Base-by-base conservation (phyloP, 2,329 filamentous ascomycete species). In the Fusarium sp. region DNA sequence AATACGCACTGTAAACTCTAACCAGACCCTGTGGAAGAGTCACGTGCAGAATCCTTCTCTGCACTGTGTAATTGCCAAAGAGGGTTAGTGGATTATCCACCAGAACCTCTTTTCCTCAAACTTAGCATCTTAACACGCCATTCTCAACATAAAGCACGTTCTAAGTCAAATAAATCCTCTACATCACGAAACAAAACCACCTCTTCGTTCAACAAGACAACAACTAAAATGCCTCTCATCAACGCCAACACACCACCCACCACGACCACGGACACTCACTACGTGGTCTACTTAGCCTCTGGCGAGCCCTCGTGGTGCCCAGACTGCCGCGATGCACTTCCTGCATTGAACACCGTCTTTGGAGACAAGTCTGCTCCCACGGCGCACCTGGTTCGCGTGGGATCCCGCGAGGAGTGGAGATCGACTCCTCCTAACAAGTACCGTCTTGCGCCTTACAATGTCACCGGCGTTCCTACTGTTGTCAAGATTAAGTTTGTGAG, bases 261-360 rank as follows among this genome's bases (percentile, higher is more conserved):
- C 10, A 49, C 71, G 6, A 65, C 54, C 40, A 43, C 52, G 40
- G 71, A 72, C 58, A 65, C 62, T 40, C 74, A 76, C 58, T 76
- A 76, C 32, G 72, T 76, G 62, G 73, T 75, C 27, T 76, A 75
- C 59, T 75, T 76, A 32, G 74, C 73, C 4, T 76, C 74, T 0
- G 74, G 74, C 13, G 67, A 76, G 20, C 74, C 74, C 6, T 75
- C 74, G 1, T 75, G 74, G 74, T 75, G 74, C 22, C 74, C 74
- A 1, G 74, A 75, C 47, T 76, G 72, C 17, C 65, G 67, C 11
- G 61, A 75, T 45, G 74, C 74, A 0, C 35, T 75, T 7, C 72
- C 74, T 5, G 72, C 71, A 5, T 40, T 76, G 3, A 58, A 70
- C 0, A 63, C 37, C 1, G 74, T 76, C 5, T 76, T 76, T 37